Evolutionary conservation across 257 asterid species (phyloP).

Genomic region (Scutellaria galericulata): DNA sequence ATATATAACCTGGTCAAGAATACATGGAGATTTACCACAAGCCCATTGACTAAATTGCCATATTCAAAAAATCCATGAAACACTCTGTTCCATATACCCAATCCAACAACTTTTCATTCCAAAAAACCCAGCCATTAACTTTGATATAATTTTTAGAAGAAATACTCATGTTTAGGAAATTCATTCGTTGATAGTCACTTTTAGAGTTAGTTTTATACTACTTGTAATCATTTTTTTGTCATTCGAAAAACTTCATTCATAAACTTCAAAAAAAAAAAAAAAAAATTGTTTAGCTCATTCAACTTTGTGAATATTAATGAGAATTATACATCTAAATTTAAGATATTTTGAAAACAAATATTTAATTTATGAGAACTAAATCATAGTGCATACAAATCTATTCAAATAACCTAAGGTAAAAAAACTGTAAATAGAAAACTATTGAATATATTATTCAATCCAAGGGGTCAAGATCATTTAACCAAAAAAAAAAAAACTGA

Average conservation of each 20-base stretch:
- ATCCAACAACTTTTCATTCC: neutral
- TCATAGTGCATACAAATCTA: neutral
- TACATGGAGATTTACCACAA: neutral
- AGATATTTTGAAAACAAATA: too few species aligned
- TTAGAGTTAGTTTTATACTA: too few species aligned
- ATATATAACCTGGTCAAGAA: neutral
- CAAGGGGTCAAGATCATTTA: neutral
- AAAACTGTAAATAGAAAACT: neutral
- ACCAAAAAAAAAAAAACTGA: neutral
- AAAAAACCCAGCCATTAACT: conserved; percentile 6
- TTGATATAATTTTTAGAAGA: neutral
- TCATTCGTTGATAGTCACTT: too few species aligned
- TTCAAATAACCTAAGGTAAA: neutral
- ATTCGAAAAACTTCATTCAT: too few species aligned
- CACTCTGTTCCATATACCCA: neutral
- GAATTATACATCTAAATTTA: too few species aligned
- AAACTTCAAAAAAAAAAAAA: too few species aligned
- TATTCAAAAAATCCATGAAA: neutral
- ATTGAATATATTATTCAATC: neutral
- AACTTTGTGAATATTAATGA: neutral
- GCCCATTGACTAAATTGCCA: neutral
- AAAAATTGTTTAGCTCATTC: neutral
- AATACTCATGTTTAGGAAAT: too few species aligned
- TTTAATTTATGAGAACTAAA: too few species aligned
- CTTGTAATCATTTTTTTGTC: too few species aligned